phyloP scores from a whole-genome alignment of 2,329 filamentous ascomycete genomes.

The Basipetospora chlamydospora region DNA sequence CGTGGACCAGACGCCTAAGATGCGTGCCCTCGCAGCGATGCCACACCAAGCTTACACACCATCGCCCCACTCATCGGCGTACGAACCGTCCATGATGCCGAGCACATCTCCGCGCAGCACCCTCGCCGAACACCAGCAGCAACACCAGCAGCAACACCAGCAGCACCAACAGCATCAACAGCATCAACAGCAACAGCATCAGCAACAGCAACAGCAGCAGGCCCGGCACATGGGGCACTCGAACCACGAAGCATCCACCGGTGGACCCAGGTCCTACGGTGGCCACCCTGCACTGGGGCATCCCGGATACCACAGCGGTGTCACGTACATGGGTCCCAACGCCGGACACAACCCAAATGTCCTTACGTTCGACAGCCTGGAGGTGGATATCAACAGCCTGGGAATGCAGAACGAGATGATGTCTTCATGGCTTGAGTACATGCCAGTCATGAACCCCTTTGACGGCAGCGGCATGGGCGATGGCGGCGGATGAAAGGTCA shows the following conservation, averaged over 20 bases:
- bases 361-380: slow-evolving; percentile 63
- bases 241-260: too few relatives aligned
- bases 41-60: slow-evolving; percentile 21
- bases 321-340: background rate
- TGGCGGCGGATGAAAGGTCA: background rate
- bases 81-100: slow-evolving; percentile 24
- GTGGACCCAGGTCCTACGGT: background rate
- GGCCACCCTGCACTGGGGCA: background rate
- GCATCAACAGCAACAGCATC: too few relatives aligned
- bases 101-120: slow-evolving; percentile 26
- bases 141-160: slow-evolving; percentile 1
- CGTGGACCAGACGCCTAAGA: slow-evolving; percentile 16
- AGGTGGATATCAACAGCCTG: slow-evolving; percentile 58
- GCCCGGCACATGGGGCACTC: too few relatives aligned
- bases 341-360: slow-evolving; percentile 21
- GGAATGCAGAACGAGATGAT: slow-evolving; percentile 50
- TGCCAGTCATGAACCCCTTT: slow-evolving; percentile 49
- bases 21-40: slow-evolving; percentile 13
- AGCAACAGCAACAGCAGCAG: background rate
- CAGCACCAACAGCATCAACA: too few relatives aligned
- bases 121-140: slow-evolving; percentile 18
- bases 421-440: slow-evolving; percentile 57
- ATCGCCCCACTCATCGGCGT: slow-evolving; percentile 25
- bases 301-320: background rate
- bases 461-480: slow-evolving; percentile 13